Percentiles rank a stretch among this genome's conserved stretches.
Conservation (phyloP, 179 eudicot species). For the Spergularia azorica region DNA sequence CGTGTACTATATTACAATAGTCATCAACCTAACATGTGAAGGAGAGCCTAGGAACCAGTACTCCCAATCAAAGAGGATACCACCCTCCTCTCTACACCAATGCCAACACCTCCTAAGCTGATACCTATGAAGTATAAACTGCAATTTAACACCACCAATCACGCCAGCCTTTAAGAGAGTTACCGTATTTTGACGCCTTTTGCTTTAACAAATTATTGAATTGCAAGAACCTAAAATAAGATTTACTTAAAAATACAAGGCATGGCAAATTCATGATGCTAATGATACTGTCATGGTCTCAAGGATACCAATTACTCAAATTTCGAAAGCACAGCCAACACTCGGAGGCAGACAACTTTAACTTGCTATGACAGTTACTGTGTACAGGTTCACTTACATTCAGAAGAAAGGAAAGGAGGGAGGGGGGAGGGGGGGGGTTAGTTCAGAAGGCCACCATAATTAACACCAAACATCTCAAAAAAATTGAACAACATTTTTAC, state of each 20-base stretch:
- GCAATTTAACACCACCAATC: not conserved
- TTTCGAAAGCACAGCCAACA: not conserved
- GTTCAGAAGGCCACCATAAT: not conserved
- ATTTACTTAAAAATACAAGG: not conserved
- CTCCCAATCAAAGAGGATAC: not conserved
- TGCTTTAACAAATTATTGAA: not conserved
- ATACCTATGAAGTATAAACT: not conserved
- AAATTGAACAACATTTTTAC: too few relatives aligned
- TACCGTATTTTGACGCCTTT: not conserved
- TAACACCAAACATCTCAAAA: not conserved
- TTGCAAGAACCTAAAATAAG: not conserved
- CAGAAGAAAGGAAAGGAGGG: not conserved
- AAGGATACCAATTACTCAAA: not conserved
- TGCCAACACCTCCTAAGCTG: not conserved
- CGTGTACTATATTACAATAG: not conserved
- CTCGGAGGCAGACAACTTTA: not conserved
- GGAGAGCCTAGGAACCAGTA: not conserved
- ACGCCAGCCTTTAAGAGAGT: not conserved
- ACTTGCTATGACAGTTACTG: not conserved
- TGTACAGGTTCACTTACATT: not conserved
- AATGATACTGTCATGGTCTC: not conserved
- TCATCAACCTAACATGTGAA: not conserved
- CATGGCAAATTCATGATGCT: not conserved
- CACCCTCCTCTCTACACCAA: not conserved
- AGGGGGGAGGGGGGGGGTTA: not conserved